Evolutionary conservation across 2,329 filamentous ascomycete species (phyloP).

Genomic region (Stemphylium beticola): DNA sequence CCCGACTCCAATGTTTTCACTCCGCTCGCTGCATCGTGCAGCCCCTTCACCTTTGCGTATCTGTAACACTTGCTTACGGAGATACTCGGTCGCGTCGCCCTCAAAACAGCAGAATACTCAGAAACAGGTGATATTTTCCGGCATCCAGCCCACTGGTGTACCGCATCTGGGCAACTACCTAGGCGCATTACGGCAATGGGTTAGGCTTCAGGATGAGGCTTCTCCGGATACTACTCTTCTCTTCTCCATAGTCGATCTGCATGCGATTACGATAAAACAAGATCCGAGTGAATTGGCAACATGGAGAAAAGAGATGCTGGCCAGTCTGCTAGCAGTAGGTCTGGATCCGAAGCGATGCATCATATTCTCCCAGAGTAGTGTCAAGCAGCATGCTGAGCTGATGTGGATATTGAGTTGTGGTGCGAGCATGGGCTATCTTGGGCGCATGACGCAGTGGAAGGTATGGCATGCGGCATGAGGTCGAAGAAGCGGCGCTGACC

Average conservation of each 20-base stretch:
- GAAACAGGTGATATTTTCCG: conserved; percentile 74
- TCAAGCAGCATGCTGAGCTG: conserved; percentile 81
- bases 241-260: conserved; percentile 90
- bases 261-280: conserved; percentile 82
- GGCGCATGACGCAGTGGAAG: conserved; percentile 99
- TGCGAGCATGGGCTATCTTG: conserved; percentile 90
- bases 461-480: conserved; percentile 52
- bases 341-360: conserved; percentile 76
- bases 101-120: background rate
- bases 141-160: conserved; percentile 93
- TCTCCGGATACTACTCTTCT: conserved; percentile 66
- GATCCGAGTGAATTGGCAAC: conserved; percentile 64
- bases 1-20: conserved; percentile 31
- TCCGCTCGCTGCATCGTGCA: conserved; percentile 27
- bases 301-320: conserved; percentile 76
- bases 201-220: conserved; percentile 73
- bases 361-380: conserved; percentile 82
- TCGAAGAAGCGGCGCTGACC: background rate
- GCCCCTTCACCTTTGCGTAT: conserved; percentile 10
- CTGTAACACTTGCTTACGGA: conserved; percentile 16
- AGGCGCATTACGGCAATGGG: conserved; percentile 88
- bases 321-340: conserved; percentile 82
- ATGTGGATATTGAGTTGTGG: conserved; percentile 98
- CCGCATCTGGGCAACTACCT: conserved; percentile 96
- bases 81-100: conserved; percentile 7